Evolutionary conservation across 352 stramenopile species (phyloP).

Genomic region (Ophiocytium majus): DNA sequence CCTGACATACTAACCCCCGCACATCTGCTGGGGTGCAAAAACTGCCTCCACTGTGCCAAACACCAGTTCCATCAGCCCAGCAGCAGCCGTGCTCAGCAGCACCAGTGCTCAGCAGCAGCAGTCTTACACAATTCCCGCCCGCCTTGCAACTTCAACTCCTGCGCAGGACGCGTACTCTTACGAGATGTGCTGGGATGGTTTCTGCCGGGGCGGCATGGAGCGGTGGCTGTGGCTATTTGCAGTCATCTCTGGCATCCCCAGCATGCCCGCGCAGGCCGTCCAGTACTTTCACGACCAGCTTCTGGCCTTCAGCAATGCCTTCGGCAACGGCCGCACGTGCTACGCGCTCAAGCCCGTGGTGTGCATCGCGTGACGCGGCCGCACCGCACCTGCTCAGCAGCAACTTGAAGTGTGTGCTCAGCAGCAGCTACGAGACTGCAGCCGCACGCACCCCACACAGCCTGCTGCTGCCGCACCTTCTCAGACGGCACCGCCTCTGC

Average conservation of each 20-base stretch:
- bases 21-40: no score
- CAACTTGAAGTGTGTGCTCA: no score
- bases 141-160: no score
- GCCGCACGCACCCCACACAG: no score
- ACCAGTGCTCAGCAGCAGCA: no score
- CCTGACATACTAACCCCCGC: no score
- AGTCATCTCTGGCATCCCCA: background rate
- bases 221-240: slow-evolving; percentile 31
- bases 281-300: slow-evolving; percentile 37
- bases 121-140: no score
- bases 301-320: slow-evolving; percentile 27
- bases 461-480: no score
- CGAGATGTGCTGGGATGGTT: slow-evolving; percentile 16
- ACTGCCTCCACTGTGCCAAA: no score
- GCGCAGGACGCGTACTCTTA: slow-evolving; percentile 15
- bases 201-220: slow-evolving; percentile 31
- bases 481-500: background rate
- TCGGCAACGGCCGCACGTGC: slow-evolving; percentile 5
- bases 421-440: background rate
- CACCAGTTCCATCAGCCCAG: no score
- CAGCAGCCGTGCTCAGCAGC: no score
- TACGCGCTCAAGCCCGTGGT: slow-evolving; percentile 28
- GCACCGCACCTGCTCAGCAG: no score
- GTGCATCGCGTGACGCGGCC: background rate
- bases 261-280: background rate